These are phyloP conservation scores for Solanum verrucosum DNA, from an alignment of 257 asterid species.

Conservation along the genomic window DNA sequence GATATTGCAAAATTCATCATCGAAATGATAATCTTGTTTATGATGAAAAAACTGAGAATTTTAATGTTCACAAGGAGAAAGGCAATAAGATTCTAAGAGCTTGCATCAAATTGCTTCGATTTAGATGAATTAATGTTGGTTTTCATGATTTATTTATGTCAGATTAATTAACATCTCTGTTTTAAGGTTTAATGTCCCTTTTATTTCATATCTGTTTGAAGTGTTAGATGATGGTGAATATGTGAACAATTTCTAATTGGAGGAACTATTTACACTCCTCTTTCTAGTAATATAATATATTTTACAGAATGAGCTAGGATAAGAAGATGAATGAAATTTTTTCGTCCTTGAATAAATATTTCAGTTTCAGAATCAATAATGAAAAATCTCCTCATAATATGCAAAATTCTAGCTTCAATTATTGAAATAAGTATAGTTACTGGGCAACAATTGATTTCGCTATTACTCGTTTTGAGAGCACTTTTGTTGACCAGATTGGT, in stretches of 20 bases:
- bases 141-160: background rate
- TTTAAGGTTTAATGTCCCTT: too few species aligned
- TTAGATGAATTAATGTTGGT: background rate
- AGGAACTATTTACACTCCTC: background rate
- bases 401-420: background rate
- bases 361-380: background rate
- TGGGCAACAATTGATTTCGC: background rate
- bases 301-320: background rate
- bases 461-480: background rate
- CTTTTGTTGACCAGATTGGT: background rate
- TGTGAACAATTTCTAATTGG: background rate
- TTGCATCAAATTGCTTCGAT: slow-evolving; percentile 19
- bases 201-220: background rate
- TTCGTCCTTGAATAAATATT: too few species aligned
- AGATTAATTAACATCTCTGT: too few species aligned
- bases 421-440: background rate
- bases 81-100: slow-evolving; percentile 15
- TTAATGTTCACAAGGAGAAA: background rate
- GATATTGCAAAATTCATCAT: slow-evolving; percentile 24
- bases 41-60: background rate
- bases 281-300: too few species aligned
- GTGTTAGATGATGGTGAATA: background rate
- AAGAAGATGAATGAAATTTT: background rate
- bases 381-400: too few species aligned
- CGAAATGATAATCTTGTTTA: slow-evolving; percentile 1